These are phyloP conservation scores for Psilocybe azurescens DNA, from an alignment of 768 basidiomycete genomes.

Conservation along the genomic window DNA sequence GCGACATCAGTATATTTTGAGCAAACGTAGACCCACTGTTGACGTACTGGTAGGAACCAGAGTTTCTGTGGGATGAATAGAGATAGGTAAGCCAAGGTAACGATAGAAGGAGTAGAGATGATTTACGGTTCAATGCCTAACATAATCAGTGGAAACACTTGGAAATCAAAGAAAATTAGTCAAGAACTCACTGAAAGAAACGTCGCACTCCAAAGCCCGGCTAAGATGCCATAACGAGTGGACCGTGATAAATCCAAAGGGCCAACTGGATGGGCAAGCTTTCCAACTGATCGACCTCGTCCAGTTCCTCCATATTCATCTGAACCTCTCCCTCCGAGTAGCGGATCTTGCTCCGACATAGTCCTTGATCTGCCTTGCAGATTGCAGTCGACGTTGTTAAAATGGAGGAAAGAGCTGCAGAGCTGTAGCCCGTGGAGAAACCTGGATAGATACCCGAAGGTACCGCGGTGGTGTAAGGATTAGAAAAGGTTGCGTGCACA, in stretches of 20 bases:
- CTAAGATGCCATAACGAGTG: constrained; percentile 69
- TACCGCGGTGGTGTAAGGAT: neutral
- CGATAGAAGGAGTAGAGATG: constrained; percentile 4
- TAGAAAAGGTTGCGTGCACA: neutral
- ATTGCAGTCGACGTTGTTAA: no score
- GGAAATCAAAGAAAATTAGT: neutral
- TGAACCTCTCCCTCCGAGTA: constrained; percentile 30
- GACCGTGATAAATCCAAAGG: constrained; percentile 65
- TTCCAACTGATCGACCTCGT: constrained; percentile 15
- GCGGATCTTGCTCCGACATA: constrained; percentile 41
- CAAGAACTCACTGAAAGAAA: constrained; percentile 66
- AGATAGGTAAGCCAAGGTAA: constrained; percentile 5
- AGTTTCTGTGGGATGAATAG: constrained; percentile 51
- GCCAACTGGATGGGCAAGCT: constrained; percentile 37
- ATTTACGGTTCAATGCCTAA: constrained; percentile 38
- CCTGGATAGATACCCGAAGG: neutral
- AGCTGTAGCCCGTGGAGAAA: neutral
- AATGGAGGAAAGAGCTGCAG: neutral
- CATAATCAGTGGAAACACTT: constrained; percentile 2
- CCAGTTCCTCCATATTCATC: constrained; percentile 7
- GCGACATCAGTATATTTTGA: neutral
- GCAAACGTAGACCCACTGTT: neutral
- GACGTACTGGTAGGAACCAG: constrained; percentile 77
- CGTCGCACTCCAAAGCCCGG: constrained; percentile 74
- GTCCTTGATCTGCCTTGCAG: neutral